Conservation (phyloP, 768 basidiomycete species). For the Pleurotus sapidus region DNA sequence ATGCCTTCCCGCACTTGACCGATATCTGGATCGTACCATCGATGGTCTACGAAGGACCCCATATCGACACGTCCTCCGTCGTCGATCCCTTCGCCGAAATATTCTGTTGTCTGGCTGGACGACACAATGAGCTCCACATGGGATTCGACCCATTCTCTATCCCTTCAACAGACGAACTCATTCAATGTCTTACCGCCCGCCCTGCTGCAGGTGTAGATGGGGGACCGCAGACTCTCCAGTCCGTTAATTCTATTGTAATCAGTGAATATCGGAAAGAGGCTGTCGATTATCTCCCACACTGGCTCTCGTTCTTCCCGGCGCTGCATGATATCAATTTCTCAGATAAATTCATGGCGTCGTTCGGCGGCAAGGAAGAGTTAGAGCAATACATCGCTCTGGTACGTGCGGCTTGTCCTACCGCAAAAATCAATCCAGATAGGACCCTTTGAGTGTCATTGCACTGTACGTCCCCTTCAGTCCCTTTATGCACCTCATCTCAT, state of each 20-base stretch:
- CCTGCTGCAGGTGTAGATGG: background rate
- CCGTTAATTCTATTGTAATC: slow-evolving; percentile 1
- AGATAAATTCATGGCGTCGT: slow-evolving; percentile 2
- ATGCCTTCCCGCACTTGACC: background rate
- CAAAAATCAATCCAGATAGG: slow-evolving; percentile 2
- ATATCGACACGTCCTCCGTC: background rate
- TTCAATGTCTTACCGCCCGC: slow-evolving; percentile 1
- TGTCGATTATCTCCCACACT: slow-evolving; percentile 1
- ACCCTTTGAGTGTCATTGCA: background rate
- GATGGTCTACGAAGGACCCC: background rate
- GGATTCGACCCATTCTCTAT: slow-evolving; percentile 1
- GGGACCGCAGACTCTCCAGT: background rate
- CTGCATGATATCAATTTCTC: slow-evolving; percentile 6
- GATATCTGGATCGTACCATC: slow-evolving; percentile 3
- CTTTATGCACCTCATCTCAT: background rate
- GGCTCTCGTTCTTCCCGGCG: slow-evolving; percentile 5
- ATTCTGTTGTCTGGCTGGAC: background rate
- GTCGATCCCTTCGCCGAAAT: slow-evolving; percentile 1
- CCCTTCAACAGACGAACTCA: background rate
- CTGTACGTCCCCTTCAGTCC: too few species aligned
- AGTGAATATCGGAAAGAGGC: slow-evolving; percentile 5
- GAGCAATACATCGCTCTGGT: slow-evolving; percentile 1
- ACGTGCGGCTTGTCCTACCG: background rate
- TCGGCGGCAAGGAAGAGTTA: background rate
- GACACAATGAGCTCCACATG: background rate